Conservation (phyloP, 768 basidiomycete species). For the Macrolepiota albuminosa region DNA sequence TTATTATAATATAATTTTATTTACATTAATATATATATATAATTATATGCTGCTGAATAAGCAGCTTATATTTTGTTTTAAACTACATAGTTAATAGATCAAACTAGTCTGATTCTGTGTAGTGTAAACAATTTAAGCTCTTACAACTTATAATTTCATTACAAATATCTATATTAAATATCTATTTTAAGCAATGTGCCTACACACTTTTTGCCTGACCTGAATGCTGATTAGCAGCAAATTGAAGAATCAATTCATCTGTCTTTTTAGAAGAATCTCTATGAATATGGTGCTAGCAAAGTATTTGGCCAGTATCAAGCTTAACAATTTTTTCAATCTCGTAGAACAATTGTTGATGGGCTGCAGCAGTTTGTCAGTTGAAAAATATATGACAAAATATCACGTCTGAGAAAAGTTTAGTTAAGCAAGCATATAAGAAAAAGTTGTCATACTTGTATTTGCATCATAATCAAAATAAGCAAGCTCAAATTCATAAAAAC, state of each 20-base stretch:
- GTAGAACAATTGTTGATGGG: constrained; percentile 16
- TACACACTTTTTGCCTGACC: constrained; percentile 21
- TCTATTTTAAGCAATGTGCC: too few species aligned
- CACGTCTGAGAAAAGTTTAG: too few species aligned
- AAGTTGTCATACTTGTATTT: neutral
- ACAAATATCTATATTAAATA: too few species aligned
- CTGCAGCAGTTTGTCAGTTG: constrained; percentile 14
- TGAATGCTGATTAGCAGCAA: constrained; percentile 17
- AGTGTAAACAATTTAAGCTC: too few species aligned
- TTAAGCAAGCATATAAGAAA: too few species aligned
- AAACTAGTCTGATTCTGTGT: too few species aligned
- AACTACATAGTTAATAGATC: too few species aligned
- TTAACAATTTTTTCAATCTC: constrained; percentile 17
- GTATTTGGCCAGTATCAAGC: constrained; percentile 15
- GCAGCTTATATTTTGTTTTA: too few species aligned
- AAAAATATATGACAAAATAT: constrained; percentile 2
- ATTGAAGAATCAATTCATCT: constrained; percentile 15
- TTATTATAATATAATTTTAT: too few species aligned
- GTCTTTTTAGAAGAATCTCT: constrained; percentile 4
- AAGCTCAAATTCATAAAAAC: constrained; percentile 25
- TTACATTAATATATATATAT: too few species aligned
- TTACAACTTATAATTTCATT: too few species aligned
- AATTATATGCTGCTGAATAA: too few species aligned
- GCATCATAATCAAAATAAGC: neutral
- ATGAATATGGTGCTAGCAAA: constrained; percentile 20